A percentile compares a stretch with the other conserved stretches of the same genome.
phyloP scores from a whole-genome alignment of 208 protist genomes.

The Crithidia expoeki region DNA sequence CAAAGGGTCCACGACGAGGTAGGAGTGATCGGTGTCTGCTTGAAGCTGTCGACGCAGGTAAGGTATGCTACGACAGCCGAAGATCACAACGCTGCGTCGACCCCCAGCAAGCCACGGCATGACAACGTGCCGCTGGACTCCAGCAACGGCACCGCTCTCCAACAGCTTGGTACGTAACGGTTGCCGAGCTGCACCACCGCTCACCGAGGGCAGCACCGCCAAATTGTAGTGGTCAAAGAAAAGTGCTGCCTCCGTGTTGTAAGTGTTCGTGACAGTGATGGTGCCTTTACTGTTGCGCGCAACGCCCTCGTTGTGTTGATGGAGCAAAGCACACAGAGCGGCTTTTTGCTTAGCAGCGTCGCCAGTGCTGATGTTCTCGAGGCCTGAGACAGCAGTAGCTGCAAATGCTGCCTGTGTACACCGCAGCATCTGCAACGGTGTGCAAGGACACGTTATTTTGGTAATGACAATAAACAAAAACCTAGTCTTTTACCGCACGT shows the following conservation, averaged over 20 bases:
- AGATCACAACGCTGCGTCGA: slow-evolving; percentile 45
- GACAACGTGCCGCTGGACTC: slow-evolving; percentile 27
- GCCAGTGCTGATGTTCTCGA: slow-evolving; percentile 6
- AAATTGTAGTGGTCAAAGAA: slow-evolving; percentile 67
- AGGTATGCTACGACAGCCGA: slow-evolving; percentile 57
- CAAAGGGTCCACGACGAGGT: slow-evolving; percentile 69
- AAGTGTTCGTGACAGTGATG: slow-evolving; percentile 46
- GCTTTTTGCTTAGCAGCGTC: slow-evolving; percentile 26
- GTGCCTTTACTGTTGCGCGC: slow-evolving; percentile 29
- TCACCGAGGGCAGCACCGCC: slow-evolving; percentile 46
- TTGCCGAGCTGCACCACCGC: slow-evolving; percentile 47
- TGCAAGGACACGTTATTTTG: not conserved
- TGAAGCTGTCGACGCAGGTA: slow-evolving; percentile 67
- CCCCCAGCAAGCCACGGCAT: slow-evolving; percentile 32
- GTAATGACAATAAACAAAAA: too few species aligned
- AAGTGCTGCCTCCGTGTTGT: slow-evolving; percentile 37
- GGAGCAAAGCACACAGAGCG: slow-evolving; percentile 29
- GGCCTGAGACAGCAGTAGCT: not conserved
- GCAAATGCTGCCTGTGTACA: not conserved
- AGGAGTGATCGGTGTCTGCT: slow-evolving; percentile 31
- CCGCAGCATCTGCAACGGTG: slow-evolving; percentile 8
- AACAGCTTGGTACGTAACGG: slow-evolving; percentile 42
- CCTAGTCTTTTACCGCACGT: too few species aligned
- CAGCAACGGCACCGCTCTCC: slow-evolving; percentile 9
- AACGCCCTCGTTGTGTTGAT: slow-evolving; percentile 44